Evolutionary conservation across 2,329 filamentous ascomycete genomes (phyloP), one percentile per base, ranked within the genome.

Genomic region (Chalaropsis ovoidea): DNA sequence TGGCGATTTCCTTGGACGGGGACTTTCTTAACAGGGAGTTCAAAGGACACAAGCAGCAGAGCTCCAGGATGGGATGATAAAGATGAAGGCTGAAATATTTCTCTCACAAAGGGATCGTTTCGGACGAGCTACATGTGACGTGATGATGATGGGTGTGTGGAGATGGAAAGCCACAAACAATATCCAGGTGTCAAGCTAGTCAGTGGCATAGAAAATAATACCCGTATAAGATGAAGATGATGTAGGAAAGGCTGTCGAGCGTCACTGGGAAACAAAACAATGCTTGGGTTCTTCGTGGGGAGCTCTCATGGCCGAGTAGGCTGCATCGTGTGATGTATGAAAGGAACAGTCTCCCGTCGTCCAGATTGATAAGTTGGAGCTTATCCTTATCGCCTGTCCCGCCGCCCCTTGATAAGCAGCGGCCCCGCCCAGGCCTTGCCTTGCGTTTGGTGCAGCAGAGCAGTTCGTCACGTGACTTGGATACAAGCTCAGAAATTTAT

Each of bases 91-190:
- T 56, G 47, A 27, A 43, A 43, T 43, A 41, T 42, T 64, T 41
- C 24, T 39, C 47, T 58, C 54, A 58, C 17, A 39, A 39, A 22
- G 15, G 27, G n/a, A 19, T 58, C 31, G 54, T 31, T 39, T 39
- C 24, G 54, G 54, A 17, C 54, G 54, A 58, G 47, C 47, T 52
- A 58, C 27, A n/a, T 35, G 24, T 19, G 54, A 58, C 54, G 54
- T 58, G 43, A 47, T 19, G 43, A 47, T n/a, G 43, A 47, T 35
- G 22, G 24, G 22, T 6, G 22, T 45, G 17, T 61, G 61, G 42
- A 49, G 41, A 62, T 47, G 19, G 13, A 47, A 39, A 45, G 61
- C 42, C 42, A 47, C 15, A 24, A 24, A 27, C 52, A 4, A 22
- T 61, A 24, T 61, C 31, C 4, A 19, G 17, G n/a, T 13, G 54